These are phyloP conservation scores for Beauveria australis DNA, from an alignment of 2,329 filamentous ascomycete species.

Conservation along the genomic window DNA sequence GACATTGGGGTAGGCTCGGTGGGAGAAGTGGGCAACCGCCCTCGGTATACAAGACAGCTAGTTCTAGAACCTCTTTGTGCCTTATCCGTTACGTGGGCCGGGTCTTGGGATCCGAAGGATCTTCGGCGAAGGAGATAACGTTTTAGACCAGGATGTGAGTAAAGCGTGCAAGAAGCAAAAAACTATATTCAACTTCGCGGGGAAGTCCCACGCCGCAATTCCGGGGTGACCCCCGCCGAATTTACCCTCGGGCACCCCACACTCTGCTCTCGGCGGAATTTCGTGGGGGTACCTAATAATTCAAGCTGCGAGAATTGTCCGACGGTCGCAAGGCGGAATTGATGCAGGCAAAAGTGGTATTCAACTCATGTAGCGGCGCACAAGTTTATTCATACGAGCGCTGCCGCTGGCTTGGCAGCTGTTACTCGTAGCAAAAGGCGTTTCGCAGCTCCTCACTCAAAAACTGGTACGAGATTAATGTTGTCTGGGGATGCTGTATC, in stretches of 20 bases:
- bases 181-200: neutral
- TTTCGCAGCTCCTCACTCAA: neutral
- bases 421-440: neutral
- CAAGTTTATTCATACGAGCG: neutral
- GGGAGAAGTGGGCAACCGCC: neutral
- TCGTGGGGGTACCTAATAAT: slow-evolving; percentile 1
- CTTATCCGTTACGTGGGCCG: neutral
- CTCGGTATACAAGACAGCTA: neutral
- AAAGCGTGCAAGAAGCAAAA: slow-evolving; percentile 3
- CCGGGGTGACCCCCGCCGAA: slow-evolving; percentile 12
- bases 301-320: neutral
- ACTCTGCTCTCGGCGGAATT: neutral
- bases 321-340: neutral
- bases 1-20: neutral
- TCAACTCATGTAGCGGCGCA: neutral
- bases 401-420: neutral
- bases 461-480: neutral
- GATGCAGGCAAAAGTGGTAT: neutral
- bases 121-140: neutral
- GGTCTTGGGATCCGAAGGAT: neutral
- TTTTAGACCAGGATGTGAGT: neutral
- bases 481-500: neutral
- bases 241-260: neutral
- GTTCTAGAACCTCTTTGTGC: neutral
- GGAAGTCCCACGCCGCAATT: slow-evolving; percentile 2